phyloP scores from a whole-genome alignment of 177 flowering plant species.

The Vitis hybrid region DNA sequence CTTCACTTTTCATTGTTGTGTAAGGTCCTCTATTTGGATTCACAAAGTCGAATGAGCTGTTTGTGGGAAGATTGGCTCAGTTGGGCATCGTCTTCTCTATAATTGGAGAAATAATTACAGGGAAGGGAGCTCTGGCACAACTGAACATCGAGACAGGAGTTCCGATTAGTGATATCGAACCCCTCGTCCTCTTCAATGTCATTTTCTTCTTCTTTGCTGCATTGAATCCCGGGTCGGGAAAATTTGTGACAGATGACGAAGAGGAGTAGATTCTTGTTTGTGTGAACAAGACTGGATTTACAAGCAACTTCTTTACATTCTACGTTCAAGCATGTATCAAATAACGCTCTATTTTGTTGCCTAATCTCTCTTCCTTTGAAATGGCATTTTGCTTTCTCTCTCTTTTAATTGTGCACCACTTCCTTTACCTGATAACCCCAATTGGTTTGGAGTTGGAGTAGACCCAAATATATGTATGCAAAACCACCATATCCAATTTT shows the following conservation, averaged over 20 bases:
- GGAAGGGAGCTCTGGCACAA: slow-evolving; percentile 94
- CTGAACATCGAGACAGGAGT: slow-evolving; percentile 93
- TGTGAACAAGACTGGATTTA: neutral
- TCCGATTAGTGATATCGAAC: slow-evolving; percentile 83
- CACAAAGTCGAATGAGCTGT: slow-evolving; percentile 93
- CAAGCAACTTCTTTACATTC: neutral
- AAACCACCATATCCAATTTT: too few species aligned
- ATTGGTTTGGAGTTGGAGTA: too few species aligned
- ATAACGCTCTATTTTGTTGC: neutral
- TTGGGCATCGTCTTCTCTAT: slow-evolving; percentile 92
- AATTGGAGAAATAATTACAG: slow-evolving; percentile 92
- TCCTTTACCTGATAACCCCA: too few species aligned
- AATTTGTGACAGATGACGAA: slow-evolving; percentile 84
- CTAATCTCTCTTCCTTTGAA: too few species aligned
- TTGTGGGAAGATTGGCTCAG: slow-evolving; percentile 97
- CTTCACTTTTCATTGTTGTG: neutral
- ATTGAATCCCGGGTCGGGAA: slow-evolving; percentile 92
- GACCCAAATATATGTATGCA: too few species aligned
- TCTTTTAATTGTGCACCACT: too few species aligned
- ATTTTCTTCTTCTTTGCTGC: slow-evolving; percentile 93
- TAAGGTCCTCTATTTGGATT: slow-evolving; percentile 92
- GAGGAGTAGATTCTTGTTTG: slow-evolving; percentile 28
- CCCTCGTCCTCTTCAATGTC: slow-evolving; percentile 82
- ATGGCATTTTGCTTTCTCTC: too few species aligned
- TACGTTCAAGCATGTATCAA: neutral